Conservation (phyloP, 192 early-diverging fungal species). For the Coemansia sp. region DNA sequence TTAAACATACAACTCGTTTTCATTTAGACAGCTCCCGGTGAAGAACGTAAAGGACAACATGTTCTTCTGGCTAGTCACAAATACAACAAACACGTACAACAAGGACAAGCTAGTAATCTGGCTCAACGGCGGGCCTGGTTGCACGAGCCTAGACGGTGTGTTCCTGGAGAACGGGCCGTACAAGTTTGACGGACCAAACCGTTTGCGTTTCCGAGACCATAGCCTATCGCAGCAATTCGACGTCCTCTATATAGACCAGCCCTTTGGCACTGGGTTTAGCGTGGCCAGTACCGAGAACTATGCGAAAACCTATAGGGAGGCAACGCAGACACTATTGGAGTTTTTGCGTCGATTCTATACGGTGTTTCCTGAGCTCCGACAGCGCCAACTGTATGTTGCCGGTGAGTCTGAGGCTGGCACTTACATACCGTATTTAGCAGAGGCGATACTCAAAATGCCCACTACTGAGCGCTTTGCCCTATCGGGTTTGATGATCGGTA, state of each 20-base stretch:
- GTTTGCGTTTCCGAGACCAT: conserved; percentile 33
- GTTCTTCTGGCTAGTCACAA: conserved; percentile 56
- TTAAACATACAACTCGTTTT: background rate
- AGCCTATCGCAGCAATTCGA: conserved; percentile 52
- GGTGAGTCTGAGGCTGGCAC: conserved; percentile 76
- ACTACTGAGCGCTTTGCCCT: conserved; percentile 29
- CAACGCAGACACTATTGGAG: conserved; percentile 45
- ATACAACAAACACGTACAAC: conserved; percentile 51
- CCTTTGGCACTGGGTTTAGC: conserved; percentile 63
- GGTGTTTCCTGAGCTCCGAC: conserved; percentile 56
- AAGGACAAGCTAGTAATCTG: conserved; percentile 58
- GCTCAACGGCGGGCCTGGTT: conserved; percentile 68
- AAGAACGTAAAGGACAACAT: conserved; percentile 31
- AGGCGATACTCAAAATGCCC: conserved; percentile 54
- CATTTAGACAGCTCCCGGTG: conserved; percentile 43
- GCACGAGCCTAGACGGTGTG: conserved; percentile 64
- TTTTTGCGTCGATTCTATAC: conserved; percentile 61
- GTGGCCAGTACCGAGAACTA: conserved; percentile 13
- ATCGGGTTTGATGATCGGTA: conserved; percentile 63
- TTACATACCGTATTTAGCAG: conserved; percentile 69
- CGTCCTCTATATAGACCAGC: conserved; percentile 65
- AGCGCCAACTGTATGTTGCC: conserved; percentile 61
- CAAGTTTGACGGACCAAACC: conserved; percentile 39
- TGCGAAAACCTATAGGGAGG: conserved; percentile 35
- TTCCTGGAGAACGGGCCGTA: conserved; percentile 69